Conservation (phyloP, 1,284 basidiomycete species). For the Tremellales sp. region DNA sequence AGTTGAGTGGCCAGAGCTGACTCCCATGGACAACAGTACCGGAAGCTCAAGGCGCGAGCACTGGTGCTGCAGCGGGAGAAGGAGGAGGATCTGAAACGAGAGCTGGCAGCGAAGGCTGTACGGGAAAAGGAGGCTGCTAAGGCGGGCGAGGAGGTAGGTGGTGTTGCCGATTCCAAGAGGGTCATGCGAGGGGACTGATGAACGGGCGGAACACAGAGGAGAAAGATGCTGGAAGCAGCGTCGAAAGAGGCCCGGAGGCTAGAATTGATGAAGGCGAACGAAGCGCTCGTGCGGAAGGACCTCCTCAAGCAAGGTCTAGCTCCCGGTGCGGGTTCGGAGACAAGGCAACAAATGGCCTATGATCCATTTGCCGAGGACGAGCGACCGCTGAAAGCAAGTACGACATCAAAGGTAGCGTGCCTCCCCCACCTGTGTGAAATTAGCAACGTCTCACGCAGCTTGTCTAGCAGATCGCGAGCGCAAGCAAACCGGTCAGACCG, state of each 20-base stretch:
- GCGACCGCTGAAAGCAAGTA: conserved; percentile 4
- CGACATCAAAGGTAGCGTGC: conserved; percentile 11
- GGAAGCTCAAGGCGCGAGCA: conserved; percentile 35
- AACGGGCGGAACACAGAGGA: conserved; percentile 14
- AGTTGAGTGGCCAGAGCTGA: background rate
- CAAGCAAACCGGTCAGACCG: no score
- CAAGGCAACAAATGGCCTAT: conserved; percentile 16
- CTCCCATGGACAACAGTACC: conserved; percentile 28
- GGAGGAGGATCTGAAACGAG: conserved; percentile 32
- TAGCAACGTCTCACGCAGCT: background rate
- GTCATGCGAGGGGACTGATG: background rate
- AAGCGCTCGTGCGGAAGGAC: conserved; percentile 18
- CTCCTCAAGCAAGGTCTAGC: background rate
- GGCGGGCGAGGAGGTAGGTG: conserved; percentile 41
- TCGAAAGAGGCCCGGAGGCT: conserved; percentile 33
- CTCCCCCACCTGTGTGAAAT: background rate
- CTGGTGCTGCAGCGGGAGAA: conserved; percentile 36
- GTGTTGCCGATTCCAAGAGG: background rate
- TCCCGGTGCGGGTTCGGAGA: background rate
- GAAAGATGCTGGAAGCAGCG: conserved; percentile 32
- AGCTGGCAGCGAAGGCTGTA: conserved; percentile 34
- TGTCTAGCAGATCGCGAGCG: no score
- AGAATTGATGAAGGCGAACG: conserved; percentile 40
- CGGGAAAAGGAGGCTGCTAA: conserved; percentile 32
- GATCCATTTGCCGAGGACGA: conserved; percentile 45